These are phyloP conservation scores for Trametes cinnabarina DNA, from an alignment of 768 basidiomycete species.

Conservation along the genomic window DNA sequence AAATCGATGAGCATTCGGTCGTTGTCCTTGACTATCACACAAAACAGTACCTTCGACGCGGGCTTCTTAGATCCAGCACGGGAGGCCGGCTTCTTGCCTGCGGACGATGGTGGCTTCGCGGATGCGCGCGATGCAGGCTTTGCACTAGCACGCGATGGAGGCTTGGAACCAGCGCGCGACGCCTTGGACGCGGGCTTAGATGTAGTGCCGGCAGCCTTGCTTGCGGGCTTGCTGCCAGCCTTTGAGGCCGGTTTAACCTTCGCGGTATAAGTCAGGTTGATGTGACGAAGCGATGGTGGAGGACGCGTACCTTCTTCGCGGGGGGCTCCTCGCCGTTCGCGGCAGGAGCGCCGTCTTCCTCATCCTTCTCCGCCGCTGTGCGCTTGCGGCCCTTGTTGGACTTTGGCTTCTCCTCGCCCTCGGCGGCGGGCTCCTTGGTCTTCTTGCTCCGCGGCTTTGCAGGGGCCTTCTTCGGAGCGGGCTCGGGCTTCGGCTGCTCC, in stretches of 20 bases:
- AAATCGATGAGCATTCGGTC: neutral
- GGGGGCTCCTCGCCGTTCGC: conserved; percentile 46
- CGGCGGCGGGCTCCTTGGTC: conserved; percentile 34
- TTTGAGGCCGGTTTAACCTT: conserved; percentile 46
- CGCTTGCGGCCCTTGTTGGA: conserved; percentile 57
- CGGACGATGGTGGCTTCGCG: conserved; percentile 39
- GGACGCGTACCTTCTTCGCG: conserved; percentile 57
- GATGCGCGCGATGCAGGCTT: conserved; percentile 39
- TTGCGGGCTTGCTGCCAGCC: conserved; percentile 33
- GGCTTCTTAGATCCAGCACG: conserved; percentile 63
- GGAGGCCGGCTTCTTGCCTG: conserved; percentile 53
- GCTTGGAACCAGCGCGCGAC: conserved; percentile 33
- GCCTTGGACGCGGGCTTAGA: conserved; percentile 37
- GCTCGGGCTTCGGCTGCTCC: conserved; percentile 57
- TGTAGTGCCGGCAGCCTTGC: conserved; percentile 30
- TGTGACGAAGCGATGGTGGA: conserved; percentile 5
- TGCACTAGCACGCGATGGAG: conserved; percentile 37
- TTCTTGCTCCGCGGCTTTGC: conserved; percentile 60
- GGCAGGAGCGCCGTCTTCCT: conserved; percentile 39
- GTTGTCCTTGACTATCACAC: neutral
- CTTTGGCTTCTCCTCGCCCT: conserved; percentile 36
- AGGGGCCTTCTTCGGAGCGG: conserved; percentile 54
- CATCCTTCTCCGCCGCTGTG: conserved; percentile 39
- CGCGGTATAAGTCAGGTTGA: conserved; percentile 1
- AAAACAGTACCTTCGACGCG: conserved; percentile 49